Evolutionary conservation across 352 stramenopile genomes (phyloP).

Genomic region (Globisporangium paddicum): DNA sequence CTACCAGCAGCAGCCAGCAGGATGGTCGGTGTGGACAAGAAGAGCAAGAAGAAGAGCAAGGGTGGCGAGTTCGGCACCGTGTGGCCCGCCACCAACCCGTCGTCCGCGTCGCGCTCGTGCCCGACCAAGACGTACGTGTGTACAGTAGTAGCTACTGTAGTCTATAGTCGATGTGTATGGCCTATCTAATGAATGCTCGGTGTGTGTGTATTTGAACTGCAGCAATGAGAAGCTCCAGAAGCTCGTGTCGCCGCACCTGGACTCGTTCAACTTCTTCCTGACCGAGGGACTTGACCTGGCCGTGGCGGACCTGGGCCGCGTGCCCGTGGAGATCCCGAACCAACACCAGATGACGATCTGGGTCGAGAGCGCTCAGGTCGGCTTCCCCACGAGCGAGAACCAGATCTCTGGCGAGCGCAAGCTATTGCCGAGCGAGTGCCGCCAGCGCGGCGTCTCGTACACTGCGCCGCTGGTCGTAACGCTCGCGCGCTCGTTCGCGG

Average conservation of each 20-base stretch:
- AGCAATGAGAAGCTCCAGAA: slow-evolving; percentile 83
- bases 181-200: neutral
- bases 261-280: slow-evolving; percentile 98
- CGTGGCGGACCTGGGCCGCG: slow-evolving; percentile 88
- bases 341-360: slow-evolving; percentile 77
- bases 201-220: neutral
- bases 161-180: neutral
- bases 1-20: neutral
- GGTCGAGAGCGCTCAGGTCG: slow-evolving; percentile 95
- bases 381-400: slow-evolving; percentile 82
- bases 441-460: slow-evolving; percentile 96
- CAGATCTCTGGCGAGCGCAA: slow-evolving; percentile 82
- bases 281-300: slow-evolving; percentile 92
- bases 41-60: slow-evolving; percentile 46
- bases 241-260: slow-evolving; percentile 95
- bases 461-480: slow-evolving; percentile 93
- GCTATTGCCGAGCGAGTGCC: slow-evolving; percentile 93
- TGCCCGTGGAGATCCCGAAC: slow-evolving; percentile 90
- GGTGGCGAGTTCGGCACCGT: slow-evolving; percentile 39
- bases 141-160: neutral
- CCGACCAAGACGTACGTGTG: slow-evolving; percentile 53
- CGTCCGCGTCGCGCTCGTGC: slow-evolving; percentile 65
- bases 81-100: slow-evolving; percentile 82
- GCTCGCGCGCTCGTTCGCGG: slow-evolving; percentile 77
- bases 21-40: slow-evolving; percentile 33